Conservation (phyloP, 2,329 filamentous ascomycete species). For the Ophiostoma triangulosporum region DNA sequence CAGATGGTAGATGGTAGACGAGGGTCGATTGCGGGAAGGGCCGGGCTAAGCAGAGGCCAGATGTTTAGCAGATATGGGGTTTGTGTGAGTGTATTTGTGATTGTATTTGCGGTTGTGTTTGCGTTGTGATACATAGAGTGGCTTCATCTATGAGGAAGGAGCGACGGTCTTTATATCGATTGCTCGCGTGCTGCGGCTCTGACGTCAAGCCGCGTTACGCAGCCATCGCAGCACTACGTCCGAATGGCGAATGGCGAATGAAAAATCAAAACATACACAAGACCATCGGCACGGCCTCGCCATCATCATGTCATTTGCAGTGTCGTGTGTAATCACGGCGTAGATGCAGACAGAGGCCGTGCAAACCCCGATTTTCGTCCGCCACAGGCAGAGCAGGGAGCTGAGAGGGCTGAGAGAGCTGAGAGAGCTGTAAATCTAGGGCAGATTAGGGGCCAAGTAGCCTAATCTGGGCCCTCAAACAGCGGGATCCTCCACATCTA, state of each 20-base stretch:
- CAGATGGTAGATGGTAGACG: neutral
- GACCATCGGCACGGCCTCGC: neutral
- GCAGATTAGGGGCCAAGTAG: too few species aligned
- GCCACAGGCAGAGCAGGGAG: neutral
- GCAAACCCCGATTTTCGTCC: slow-evolving; percentile 13
- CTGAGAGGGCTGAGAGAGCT: neutral
- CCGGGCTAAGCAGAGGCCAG: neutral
- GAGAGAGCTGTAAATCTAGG: neutral
- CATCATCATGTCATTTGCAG: slow-evolving; percentile 1
- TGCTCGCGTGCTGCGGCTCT: neutral
- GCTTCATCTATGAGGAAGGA: too few species aligned
- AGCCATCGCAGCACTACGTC: too few species aligned
- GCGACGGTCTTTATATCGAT: neutral
- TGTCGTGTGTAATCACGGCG: neutral
- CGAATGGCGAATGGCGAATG: neutral
- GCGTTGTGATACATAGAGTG: too few species aligned
- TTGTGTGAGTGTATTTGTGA: too few species aligned
- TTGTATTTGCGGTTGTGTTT: too few species aligned
- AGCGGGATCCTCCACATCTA: neutral
- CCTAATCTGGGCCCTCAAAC: neutral
- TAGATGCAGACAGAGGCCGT: slow-evolving; percentile 7
- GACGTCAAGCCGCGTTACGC: neutral
- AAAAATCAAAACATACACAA: neutral
- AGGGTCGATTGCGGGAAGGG: neutral
- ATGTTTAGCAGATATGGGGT: too few species aligned